phyloP scores from a whole-genome alignment of 352 stramenopile genomes.

The Phytophthora colocasiae region DNA sequence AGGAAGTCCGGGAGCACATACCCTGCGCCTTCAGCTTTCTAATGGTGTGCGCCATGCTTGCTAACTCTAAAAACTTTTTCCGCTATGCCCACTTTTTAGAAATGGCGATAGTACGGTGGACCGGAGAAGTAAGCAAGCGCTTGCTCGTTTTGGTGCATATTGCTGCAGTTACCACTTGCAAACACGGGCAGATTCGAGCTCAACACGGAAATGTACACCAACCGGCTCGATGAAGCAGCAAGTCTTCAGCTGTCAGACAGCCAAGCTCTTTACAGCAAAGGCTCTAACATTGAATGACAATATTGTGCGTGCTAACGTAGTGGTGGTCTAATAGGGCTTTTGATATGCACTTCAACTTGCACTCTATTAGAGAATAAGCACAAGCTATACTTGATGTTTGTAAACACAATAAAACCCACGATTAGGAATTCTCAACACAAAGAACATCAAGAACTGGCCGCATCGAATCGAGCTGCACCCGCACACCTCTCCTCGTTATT shows the following conservation, averaged over 20 bases:
- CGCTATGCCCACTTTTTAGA: no score
- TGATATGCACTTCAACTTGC: slow-evolving; percentile 6
- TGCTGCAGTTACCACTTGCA: no score
- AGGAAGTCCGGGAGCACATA: no score
- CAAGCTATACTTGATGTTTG: slow-evolving; percentile 4
- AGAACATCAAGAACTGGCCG: slow-evolving; percentile 12
- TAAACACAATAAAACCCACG: slow-evolving; percentile 4
- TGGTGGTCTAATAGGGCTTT: no score
- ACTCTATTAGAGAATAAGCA: slow-evolving; percentile 1
- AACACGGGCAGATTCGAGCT: no score
- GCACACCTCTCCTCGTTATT: not conserved
- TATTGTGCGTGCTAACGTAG: no score
- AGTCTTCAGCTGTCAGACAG: not conserved
- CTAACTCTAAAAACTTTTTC: no score
- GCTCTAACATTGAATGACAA: not conserved
- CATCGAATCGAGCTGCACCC: not conserved
- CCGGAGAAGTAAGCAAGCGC: slow-evolving; percentile 1
- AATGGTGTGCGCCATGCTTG: no score
- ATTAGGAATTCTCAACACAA: slow-evolving; percentile 3
- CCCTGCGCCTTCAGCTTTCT: no score
- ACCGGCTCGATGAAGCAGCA: not conserved
- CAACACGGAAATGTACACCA: no score
- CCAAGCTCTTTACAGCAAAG: not conserved
- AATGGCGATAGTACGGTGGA: no score
- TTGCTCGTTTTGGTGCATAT: slow-evolving; percentile 1